Evolutionary conservation across 2,329 filamentous ascomycete genomes (phyloP).

Genomic region (Talaromyces marneffei): DNA sequence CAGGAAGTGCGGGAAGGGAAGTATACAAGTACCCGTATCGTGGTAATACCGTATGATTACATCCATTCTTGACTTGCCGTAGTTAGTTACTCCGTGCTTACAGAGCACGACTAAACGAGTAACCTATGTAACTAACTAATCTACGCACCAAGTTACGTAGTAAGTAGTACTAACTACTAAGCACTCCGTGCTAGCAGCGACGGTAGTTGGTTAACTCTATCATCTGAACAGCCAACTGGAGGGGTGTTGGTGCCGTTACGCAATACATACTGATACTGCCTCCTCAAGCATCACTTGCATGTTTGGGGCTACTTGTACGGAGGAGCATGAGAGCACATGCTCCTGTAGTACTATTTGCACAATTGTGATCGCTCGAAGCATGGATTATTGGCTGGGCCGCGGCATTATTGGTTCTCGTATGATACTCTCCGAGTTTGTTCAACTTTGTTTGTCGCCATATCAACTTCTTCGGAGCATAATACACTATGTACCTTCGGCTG

Average conservation of each 20-base stretch:
- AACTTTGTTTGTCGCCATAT: too few species aligned
- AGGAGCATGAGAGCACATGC: too few species aligned
- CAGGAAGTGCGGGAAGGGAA: neutral
- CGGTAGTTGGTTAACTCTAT: too few species aligned
- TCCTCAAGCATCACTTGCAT: neutral
- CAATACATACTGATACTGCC: too few species aligned
- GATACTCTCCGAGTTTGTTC: neutral
- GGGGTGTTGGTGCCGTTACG: neutral
- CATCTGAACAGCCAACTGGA: neutral
- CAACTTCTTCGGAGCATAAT: neutral
- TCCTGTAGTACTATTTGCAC: neutral
- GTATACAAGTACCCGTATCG: too few species aligned
- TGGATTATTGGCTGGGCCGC: neutral
- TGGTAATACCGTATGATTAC: neutral
- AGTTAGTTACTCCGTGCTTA: too few species aligned
- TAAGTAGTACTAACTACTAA: too few species aligned
- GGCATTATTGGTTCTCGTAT: neutral
- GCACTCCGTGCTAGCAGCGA: too few species aligned
- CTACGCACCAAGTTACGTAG: too few species aligned
- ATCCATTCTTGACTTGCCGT: neutral
- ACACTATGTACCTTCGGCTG: neutral
- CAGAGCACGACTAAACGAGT: neutral
- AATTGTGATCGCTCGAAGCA: neutral
- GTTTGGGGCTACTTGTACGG: neutral
- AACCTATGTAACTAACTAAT: too few species aligned